These are phyloP conservation scores for Trichoderma sp. DNA, from an alignment of 2,329 filamentous ascomycete genomes.

Conservation along the genomic window DNA sequence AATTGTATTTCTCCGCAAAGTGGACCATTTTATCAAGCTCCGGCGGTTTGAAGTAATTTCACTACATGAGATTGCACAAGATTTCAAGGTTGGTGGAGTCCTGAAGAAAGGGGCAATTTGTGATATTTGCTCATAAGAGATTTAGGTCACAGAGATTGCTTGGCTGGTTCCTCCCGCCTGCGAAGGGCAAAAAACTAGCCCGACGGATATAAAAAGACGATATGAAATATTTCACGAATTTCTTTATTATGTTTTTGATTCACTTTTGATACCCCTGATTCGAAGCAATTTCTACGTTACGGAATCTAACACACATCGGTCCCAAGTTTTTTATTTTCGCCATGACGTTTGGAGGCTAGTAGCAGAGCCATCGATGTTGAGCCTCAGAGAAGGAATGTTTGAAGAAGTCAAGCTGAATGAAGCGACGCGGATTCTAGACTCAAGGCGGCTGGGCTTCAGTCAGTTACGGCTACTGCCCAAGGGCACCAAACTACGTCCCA, in stretches of 20 bases:
- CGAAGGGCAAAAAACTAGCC: constrained; percentile 56
- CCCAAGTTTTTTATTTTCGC: constrained; percentile 86
- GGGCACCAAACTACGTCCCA: constrained; percentile 69
- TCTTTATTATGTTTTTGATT: constrained; percentile 91
- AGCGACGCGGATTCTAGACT: constrained; percentile 57
- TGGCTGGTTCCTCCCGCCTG: constrained; percentile 67
- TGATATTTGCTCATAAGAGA: neutral
- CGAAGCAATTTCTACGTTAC: constrained; percentile 91
- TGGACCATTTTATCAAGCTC: constrained; percentile 76
- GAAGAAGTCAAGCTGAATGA: constrained; percentile 65
- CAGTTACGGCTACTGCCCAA: constrained; percentile 83
- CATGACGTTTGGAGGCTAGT: constrained; percentile 87
- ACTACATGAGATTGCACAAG: constrained; percentile 74
- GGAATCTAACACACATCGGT: constrained; percentile 77
- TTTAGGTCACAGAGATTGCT: constrained; percentile 61
- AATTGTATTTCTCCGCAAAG: constrained; percentile 56
- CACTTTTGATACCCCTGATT: constrained; percentile 81
- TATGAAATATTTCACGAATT: constrained; percentile 79
- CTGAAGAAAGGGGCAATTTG: neutral
- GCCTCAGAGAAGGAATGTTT: constrained; percentile 71
- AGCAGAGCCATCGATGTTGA: constrained; percentile 67
- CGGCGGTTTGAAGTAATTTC: constrained; percentile 79
- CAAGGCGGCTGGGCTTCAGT: constrained; percentile 70
- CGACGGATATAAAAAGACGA: constrained; percentile 72
- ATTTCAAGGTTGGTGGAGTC: constrained; percentile 57